A percentile compares a stretch with the other conserved stretches of the same genome.
phyloP scores from a whole-genome alignment of 495 filamentous ascomycete genomes.

The Aspergillus indologenus region DNA sequence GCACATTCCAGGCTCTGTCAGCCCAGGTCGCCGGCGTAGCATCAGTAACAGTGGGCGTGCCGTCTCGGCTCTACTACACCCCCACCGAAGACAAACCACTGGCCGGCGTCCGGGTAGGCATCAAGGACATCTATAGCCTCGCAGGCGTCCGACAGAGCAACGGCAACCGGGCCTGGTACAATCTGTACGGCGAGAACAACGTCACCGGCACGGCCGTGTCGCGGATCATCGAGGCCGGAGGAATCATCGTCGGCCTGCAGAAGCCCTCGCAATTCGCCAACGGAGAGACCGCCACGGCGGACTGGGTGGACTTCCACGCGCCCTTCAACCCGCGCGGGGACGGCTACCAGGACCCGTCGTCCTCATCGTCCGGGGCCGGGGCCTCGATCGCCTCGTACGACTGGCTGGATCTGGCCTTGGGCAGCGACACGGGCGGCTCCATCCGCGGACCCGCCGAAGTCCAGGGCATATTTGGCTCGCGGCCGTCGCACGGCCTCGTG shows the following conservation, averaged over 20 bases:
- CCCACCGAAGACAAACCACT: constrained; percentile 20
- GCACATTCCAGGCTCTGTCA: constrained; percentile 6
- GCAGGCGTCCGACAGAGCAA: constrained; percentile 26
- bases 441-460: constrained; percentile 32
- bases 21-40: constrained; percentile 7
- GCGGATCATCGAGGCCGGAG: constrained; percentile 29
- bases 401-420: constrained; percentile 45
- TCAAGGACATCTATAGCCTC: constrained; percentile 35
- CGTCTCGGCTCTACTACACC: constrained; percentile 42
- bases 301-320: constrained; percentile 31
- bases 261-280: constrained; percentile 37
- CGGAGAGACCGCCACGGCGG: constrained; percentile 21
- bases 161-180: constrained; percentile 28
- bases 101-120: constrained; percentile 25
- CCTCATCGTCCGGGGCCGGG: constrained; percentile 34
- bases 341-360: constrained; percentile 37
- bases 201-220: constrained; percentile 25
- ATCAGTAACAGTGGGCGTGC: constrained; percentile 31
- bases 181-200: constrained; percentile 20
- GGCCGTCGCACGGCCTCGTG: constrained; percentile 24
- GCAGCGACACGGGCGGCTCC: constrained; percentile 45
- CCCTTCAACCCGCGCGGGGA: constrained; percentile 45
- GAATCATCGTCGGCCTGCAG: constrained; percentile 35
- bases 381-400: constrained; percentile 35
- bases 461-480: constrained; percentile 35